Evolutionary conservation across 257 asterid species (phyloP).

Genomic region (Haberlea rhodopensis): DNA sequence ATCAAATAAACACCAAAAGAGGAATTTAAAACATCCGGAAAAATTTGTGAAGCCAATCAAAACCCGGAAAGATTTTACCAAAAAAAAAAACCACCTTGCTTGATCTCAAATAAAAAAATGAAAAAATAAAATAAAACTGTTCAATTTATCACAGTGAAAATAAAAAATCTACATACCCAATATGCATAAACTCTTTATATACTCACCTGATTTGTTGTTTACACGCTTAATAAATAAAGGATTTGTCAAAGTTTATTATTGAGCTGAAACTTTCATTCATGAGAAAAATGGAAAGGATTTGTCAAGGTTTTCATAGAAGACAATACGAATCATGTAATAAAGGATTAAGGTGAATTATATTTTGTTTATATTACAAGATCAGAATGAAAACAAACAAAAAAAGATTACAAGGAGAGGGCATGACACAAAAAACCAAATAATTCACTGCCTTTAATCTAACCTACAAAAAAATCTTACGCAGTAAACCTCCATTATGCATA

Average conservation of each 20-base stretch:
- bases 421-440: background rate
- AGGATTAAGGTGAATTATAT: background rate
- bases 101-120: background rate
- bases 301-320: background rate
- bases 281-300: background rate
- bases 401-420: background rate
- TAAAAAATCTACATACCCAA: background rate
- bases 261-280: background rate
- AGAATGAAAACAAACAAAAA: background rate
- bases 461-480: background rate
- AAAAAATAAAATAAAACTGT: background rate
- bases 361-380: background rate
- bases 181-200: too few species aligned
- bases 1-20: background rate
- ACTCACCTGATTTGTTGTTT: background rate
- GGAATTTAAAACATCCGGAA: background rate
- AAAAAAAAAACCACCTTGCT: background rate
- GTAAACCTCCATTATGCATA: background rate
- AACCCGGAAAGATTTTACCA: background rate
- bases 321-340: too few species aligned
- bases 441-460: background rate
- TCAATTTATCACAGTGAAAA: background rate
- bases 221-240: background rate
- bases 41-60: background rate
- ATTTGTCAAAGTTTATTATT: too few species aligned